Evolutionary conservation across 768 basidiomycete species (phyloP), one percentile per base, ranked within the genome.

Genomic region (Podaxis sp.): DNA sequence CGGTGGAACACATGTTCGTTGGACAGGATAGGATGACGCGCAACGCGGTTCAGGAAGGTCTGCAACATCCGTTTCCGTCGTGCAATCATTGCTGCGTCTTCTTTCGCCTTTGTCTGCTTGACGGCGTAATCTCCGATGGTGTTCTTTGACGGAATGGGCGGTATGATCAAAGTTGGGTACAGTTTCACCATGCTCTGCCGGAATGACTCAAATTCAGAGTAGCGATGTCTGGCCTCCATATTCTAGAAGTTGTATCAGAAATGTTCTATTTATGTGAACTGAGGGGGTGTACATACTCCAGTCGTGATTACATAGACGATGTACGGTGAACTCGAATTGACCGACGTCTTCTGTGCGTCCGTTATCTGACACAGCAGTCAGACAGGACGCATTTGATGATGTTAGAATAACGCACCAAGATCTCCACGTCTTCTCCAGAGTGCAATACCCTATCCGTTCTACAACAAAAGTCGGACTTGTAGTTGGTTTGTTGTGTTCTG

Each of bases 111-210:
- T 13, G 85, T 89, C 70, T 95, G 95, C 75, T 98, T 99, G 65
- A 95, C 90, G 1, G 97, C 97, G 79, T 99, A 99, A 69, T 99
- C 97, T 7, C 93, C 87, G 42, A 99, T 81, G 1, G 91, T 90
- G 76, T 99, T 95, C 76, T 99, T 99, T 1, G 93, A 95, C 2
- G 97, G 97, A 57, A 99, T 97, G 48, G 97, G 97, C 2, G 97
- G 96, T 64, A 99, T 90, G 70, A 99, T 99, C 68, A 96, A 78
- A 8, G 96, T 97, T 0, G 97, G 97, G 73, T 99, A 97, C 51
- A 99, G 82, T 70, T 88, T 94, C 56, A 87, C 82, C 53, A 99
- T 84, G 65, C 83, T 90, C 57, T 84, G 82, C 57, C 97, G 88
- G 44, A 99, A 80, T 24, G 94, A 95, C 76, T 98, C 95, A 75